These are phyloP conservation scores for Macrophomina pseudophaseolina DNA, from an alignment of 2,329 filamentous ascomycete genomes.

Conservation along the genomic window DNA sequence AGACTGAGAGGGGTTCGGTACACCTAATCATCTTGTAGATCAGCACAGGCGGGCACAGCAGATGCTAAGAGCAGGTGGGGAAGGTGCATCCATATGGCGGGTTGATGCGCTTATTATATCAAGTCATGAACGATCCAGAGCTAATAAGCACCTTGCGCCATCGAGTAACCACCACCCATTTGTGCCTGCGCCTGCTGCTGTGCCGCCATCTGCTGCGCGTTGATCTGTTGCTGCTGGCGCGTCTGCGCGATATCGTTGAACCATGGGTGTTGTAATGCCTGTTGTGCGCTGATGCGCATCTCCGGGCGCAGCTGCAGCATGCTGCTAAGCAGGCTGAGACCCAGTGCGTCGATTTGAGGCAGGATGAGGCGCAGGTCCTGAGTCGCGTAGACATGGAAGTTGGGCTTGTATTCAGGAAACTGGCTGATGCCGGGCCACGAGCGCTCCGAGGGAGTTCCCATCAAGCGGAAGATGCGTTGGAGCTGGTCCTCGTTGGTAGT, in stretches of 20 bases:
- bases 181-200: constrained; percentile 45
- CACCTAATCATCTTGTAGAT: not conserved
- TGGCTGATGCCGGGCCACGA: constrained; percentile 95
- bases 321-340: constrained; percentile 82
- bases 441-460: constrained; percentile 95
- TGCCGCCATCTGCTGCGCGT: constrained; percentile 40
- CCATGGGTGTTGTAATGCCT: constrained; percentile 90
- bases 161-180: constrained; percentile 43
- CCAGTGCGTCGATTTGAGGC: constrained; percentile 85
- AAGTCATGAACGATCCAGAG: not conserved
- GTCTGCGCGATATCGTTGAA: constrained; percentile 69
- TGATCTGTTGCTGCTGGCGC: constrained; percentile 40
- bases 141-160: constrained; percentile 46
- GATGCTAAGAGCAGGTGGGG: not conserved
- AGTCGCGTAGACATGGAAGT: constrained; percentile 91
- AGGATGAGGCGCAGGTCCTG: constrained; percentile 87
- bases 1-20: not conserved
- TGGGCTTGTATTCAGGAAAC: constrained; percentile 97
- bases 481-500: constrained; percentile 99
- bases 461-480: constrained; percentile 94
- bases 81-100: constrained; percentile 7
- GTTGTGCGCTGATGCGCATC: constrained; percentile 83
- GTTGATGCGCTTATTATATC: constrained; percentile 2
- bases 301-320: constrained; percentile 95
- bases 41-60: constrained; percentile 6